Base-by-base conservation (phyloP, 2,329 filamentous ascomycete species). In the Aspergillus uvarum region DNA sequence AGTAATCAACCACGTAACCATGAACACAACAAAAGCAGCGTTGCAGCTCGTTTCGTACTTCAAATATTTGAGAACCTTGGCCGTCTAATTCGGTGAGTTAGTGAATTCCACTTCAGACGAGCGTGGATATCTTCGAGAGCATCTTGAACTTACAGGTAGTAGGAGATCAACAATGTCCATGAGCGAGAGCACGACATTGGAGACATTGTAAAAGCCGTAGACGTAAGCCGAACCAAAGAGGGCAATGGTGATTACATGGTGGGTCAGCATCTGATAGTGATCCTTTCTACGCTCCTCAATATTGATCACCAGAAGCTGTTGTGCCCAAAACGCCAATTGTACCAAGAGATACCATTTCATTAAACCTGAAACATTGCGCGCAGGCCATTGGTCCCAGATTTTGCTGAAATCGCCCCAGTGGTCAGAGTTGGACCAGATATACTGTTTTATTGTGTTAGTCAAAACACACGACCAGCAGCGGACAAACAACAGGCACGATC, bases 221-320 rank as follows among this genome's bases (percentile, higher is more conserved):
- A 87, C 85, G 75, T 98, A 98, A 65, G 90, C 94, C 32, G 87
- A 84, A 59, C 87, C 87, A 65, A 99, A 87, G 49, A 99, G 86
- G 5, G 82, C 81, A 70, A 88, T 91, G 21, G 95, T 99, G 73
- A 98, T 87, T 72, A 97, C 85, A 79, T 99, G 95, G 76, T 98
- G 95, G 19, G 87, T 89, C 67, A 98, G 87, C 95, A 98, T 98
- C 77, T 98, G 94, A 80, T 87, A 90, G 77, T 97, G 89, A 70
- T 99, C 95, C 79, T 98, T 98, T 70, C 95, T 86, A 66, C 90
- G 87, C 78, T 96, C 91, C 77, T 99, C 95, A 61, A 98, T 92
- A 77, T 97, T 89, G 74, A 98, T 91, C 59, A 97, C 91, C 32
- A 97, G 81, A 65, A 98, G 90, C 78, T 96, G 93, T 79, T 98